phyloP scores from a whole-genome alignment of 805 yeast species.

The Saccharomycopsis fibuligera region DNA sequence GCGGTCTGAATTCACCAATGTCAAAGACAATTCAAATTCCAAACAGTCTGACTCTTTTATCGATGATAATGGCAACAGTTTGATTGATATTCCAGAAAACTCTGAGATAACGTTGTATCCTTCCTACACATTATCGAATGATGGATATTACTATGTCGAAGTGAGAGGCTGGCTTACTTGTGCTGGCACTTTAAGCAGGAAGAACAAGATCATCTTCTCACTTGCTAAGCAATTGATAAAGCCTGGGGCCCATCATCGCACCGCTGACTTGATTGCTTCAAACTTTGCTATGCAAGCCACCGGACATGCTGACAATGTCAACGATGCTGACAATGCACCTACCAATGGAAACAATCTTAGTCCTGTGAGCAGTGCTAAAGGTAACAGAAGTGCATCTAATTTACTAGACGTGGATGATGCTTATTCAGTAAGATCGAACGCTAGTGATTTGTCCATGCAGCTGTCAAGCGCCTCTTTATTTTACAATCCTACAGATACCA shows the following conservation, averaged over 20 bases:
- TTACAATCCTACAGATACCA: slow-evolving; percentile 3
- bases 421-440: slow-evolving; percentile 1
- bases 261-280: slow-evolving; percentile 9
- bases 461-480: slow-evolving; percentile 20
- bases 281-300: slow-evolving; percentile 17
- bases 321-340: slow-evolving; percentile 19
- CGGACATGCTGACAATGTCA: slow-evolving; percentile 20
- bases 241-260: slow-evolving; percentile 23
- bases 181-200: slow-evolving; percentile 66
- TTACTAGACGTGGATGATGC: slow-evolving; percentile 2
- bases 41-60: background rate
- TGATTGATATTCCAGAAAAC: slow-evolving; percentile 29
- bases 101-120: slow-evolving; percentile 58
- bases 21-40: slow-evolving; percentile 11
- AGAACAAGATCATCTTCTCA: slow-evolving; percentile 61
- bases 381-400: background rate
- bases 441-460: slow-evolving; percentile 19
- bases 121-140: slow-evolving; percentile 37
- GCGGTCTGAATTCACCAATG: slow-evolving; percentile 10
- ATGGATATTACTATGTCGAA: slow-evolving; percentile 43
- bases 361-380: too few species aligned
- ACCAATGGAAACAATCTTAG: background rate
- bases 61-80: slow-evolving; percentile 3
- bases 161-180: slow-evolving; percentile 69
- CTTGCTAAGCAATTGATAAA: slow-evolving; percentile 64